A percentile compares a stretch with the other conserved stretches of the same genome.
Evolutionary conservation across 106 monocot genomes (phyloP).

Genomic region (Gastrodia elata): DNA sequence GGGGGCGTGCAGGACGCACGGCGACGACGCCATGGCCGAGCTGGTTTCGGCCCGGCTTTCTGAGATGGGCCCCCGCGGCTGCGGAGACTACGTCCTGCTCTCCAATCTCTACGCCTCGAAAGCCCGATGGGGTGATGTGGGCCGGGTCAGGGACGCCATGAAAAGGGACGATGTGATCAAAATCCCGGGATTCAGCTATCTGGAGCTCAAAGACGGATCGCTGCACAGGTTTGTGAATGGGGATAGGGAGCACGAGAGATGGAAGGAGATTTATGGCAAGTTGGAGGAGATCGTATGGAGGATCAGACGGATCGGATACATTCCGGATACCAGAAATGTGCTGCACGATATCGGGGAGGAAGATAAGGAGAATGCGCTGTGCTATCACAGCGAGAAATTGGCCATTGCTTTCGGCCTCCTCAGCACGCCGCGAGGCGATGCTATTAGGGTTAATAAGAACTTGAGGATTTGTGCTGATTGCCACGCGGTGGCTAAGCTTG

Average conservation of each 20-base stretch:
- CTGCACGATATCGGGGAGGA: slow-evolving; percentile 87
- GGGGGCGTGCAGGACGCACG: slow-evolving; percentile 62
- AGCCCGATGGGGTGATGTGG: slow-evolving; percentile 70
- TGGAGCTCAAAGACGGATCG: slow-evolving; percentile 40
- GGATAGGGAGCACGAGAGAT: slow-evolving; percentile 44
- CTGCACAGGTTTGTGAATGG: slow-evolving; percentile 66
- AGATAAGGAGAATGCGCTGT: slow-evolving; percentile 70
- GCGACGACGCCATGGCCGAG: slow-evolving; percentile 55
- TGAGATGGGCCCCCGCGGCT: slow-evolving; percentile 46
- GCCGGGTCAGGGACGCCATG: slow-evolving; percentile 62
- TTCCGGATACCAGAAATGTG: slow-evolving; percentile 47
- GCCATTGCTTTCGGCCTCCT: slow-evolving; percentile 23
- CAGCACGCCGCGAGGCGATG: background rate
- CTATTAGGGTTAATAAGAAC: slow-evolving; percentile 19
- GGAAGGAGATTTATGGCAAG: slow-evolving; percentile 48
- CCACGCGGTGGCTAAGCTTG: slow-evolving; percentile 16
- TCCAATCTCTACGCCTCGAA: slow-evolving; percentile 83
- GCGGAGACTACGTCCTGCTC: slow-evolving; percentile 80
- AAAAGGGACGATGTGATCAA: slow-evolving; percentile 51
- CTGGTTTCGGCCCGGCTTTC: slow-evolving; percentile 37
- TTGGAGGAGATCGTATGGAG: slow-evolving; percentile 50
- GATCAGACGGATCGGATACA: slow-evolving; percentile 53
- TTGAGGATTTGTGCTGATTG: slow-evolving; percentile 23
- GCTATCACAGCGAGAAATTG: slow-evolving; percentile 30
- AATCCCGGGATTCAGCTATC: slow-evolving; percentile 67